These are phyloP conservation scores for Lentinula guzmanii DNA, from an alignment of 768 basidiomycete genomes.

Conservation along the genomic window DNA sequence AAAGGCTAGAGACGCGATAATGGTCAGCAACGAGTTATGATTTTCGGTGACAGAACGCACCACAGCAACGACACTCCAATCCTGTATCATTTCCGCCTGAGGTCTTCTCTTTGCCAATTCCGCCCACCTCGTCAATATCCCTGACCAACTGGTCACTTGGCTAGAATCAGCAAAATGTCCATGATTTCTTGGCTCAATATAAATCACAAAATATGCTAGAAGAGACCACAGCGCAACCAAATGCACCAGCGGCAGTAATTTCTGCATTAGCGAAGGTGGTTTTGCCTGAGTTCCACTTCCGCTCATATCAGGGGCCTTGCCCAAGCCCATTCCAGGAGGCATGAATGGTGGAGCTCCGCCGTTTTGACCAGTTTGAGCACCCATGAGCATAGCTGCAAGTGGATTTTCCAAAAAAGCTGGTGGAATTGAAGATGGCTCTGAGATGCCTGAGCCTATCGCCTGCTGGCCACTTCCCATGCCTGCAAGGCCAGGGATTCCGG, in stretches of 20 bases:
- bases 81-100: slow-evolving; percentile 14
- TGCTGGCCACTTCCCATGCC: slow-evolving; percentile 1
- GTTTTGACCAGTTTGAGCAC: neutral
- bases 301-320: slow-evolving; percentile 19
- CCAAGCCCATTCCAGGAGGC: slow-evolving; percentile 15
- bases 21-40: slow-evolving; percentile 3
- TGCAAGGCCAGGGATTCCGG: slow-evolving; percentile 1
- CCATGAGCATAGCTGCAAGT: slow-evolving; percentile 36
- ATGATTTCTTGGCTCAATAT: slow-evolving; percentile 53
- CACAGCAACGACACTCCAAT: slow-evolving; percentile 49
- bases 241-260: slow-evolving; percentile 62
- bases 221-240: slow-evolving; percentile 58
- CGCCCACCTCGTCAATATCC: slow-evolving; percentile 60
- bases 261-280: slow-evolving; percentile 44
- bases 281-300: slow-evolving; percentile 13
- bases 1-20: slow-evolving; percentile 46
- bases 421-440: neutral
- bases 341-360: slow-evolving; percentile 16
- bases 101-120: slow-evolving; percentile 38
- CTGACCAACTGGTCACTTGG: slow-evolving; percentile 19
- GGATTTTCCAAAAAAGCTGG: slow-evolving; percentile 34
- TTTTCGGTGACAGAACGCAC: slow-evolving; percentile 30
- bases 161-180: slow-evolving; percentile 20
- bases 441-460: slow-evolving; percentile 3
- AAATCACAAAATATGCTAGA: slow-evolving; percentile 63